Percentiles rank a stretch among this genome's conserved stretches.
phyloP scores from a whole-genome alignment of 2,329 filamentous ascomycete species.

The Myriosclerotinia duriaeana region DNA sequence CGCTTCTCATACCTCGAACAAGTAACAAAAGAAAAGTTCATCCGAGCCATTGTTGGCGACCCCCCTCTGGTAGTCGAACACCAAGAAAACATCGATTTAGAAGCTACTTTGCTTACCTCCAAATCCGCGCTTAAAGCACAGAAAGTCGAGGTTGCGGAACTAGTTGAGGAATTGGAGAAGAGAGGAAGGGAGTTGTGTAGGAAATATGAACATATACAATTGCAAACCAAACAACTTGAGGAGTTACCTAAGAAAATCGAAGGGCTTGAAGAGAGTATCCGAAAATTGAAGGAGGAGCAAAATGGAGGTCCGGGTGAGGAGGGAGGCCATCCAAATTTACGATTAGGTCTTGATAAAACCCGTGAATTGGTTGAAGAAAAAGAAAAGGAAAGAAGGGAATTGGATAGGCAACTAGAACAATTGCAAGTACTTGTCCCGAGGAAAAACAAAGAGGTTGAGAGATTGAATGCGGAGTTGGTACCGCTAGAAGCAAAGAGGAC shows the following conservation, averaged over 20 bases:
- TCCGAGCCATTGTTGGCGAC: conserved; percentile 87
- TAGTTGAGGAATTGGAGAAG: conserved; percentile 70
- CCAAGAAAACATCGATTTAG: conserved; percentile 77
- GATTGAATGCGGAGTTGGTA: conserved; percentile 65
- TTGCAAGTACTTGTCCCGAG: conserved; percentile 61
- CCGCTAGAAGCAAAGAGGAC: conserved; percentile 67
- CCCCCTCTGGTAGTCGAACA: conserved; percentile 81
- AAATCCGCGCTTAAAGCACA: conserved; percentile 77
- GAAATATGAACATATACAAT: conserved; percentile 52
- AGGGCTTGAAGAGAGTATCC: conserved; percentile 51
- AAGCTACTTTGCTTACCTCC: conserved; percentile 64
- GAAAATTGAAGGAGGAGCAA: conserved; percentile 47
- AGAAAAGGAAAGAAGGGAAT: conserved; percentile 53
- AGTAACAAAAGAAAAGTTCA: conserved; percentile 97
- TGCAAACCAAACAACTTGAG: conserved; percentile 50
- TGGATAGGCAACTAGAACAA: conserved; percentile 63
- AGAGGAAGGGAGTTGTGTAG: conserved; percentile 58
- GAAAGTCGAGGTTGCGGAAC: conserved; percentile 73
- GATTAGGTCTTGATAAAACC: conserved; percentile 59
- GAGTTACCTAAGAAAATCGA: conserved; percentile 53
- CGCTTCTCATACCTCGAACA: conserved; percentile 98
- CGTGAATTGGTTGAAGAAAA: conserved; percentile 52
- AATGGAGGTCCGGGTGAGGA: conserved; percentile 44
- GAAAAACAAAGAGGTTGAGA: conserved; percentile 66
- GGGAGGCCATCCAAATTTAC: conserved; percentile 43